Conservation (phyloP, 1,139 yeast species). For the Candida sojae region DNA sequence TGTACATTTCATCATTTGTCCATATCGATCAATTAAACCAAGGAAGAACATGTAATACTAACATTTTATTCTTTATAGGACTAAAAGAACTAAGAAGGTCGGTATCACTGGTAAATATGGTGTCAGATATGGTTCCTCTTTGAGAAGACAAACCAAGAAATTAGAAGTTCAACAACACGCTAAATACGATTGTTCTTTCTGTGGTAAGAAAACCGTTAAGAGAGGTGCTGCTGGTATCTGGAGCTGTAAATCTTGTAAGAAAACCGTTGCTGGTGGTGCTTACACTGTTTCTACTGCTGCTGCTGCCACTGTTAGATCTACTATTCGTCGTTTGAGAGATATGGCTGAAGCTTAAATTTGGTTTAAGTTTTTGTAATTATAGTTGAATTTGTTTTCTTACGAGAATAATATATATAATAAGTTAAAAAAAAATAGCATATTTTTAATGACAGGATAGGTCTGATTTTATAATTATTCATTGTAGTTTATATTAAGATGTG, state of each 20-base stretch:
- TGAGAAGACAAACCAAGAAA: conserved; percentile 99
- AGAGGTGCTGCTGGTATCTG: conserved; percentile 99
- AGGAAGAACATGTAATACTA: conserved; percentile 28
- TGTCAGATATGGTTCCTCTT: conserved; percentile 99
- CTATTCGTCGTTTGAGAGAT: conserved; percentile 99
- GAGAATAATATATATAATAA: conserved; percentile 1
- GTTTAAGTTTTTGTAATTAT: conserved; percentile 12
- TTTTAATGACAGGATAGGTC: conserved; percentile 2
- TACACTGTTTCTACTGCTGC: conserved; percentile 99
- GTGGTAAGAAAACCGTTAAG: conserved; percentile 98
- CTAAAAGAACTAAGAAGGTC: conserved; percentile 99
- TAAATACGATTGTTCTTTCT: conserved; percentile 98
- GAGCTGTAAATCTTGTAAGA: conserved; percentile 92
- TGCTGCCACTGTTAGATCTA: conserved; percentile 99
- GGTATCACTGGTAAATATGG: conserved; percentile 99
- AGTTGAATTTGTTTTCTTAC: conserved; percentile 1
- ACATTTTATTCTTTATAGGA: conserved; percentile 56
- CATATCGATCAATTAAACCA: background rate
- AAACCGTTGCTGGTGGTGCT: conserved; percentile 99
- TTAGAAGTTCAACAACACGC: conserved; percentile 99
- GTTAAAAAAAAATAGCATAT: background rate
- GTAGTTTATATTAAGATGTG: background rate
- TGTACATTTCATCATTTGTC: background rate
- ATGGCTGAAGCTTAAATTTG: conserved; percentile 90
- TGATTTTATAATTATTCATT: background rate